Percentiles rank a stretch among this genome's conserved stretches.
Evolutionary conservation across 2,329 filamentous ascomycete species (phyloP).

Genomic region (Stachybotrys elegans): DNA sequence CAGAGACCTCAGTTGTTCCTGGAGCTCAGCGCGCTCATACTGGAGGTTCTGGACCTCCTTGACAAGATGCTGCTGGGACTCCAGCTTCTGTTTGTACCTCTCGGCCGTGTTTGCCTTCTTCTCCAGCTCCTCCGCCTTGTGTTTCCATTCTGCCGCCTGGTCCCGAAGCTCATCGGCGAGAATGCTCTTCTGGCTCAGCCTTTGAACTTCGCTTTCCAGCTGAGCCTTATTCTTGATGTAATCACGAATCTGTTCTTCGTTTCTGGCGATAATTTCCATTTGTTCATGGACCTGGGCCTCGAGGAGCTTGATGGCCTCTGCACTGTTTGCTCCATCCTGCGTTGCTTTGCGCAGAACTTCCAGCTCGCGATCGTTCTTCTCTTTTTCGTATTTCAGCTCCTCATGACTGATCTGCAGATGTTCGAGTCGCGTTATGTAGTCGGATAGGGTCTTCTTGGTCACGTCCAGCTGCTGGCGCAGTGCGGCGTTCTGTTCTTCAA

Average conservation of each 20-base stretch:
- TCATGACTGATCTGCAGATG: slow-evolving; percentile 59
- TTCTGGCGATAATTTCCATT: slow-evolving; percentile 62
- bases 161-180: slow-evolving; percentile 50
- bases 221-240: slow-evolving; percentile 39
- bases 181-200: slow-evolving; percentile 40
- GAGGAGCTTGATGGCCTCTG: slow-evolving; percentile 47
- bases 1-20: slow-evolving; percentile 39
- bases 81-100: slow-evolving; percentile 58
- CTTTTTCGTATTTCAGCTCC: slow-evolving; percentile 58
- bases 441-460: slow-evolving; percentile 52
- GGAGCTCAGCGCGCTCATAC: slow-evolving; percentile 49
- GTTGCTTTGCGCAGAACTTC: slow-evolving; percentile 45
- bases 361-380: slow-evolving; percentile 50
- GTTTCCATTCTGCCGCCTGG: slow-evolving; percentile 54
- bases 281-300: slow-evolving; percentile 58
- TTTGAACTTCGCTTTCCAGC: slow-evolving; percentile 50
- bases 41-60: slow-evolving; percentile 51
- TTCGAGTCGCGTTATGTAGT: slow-evolving; percentile 55
- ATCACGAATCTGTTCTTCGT: slow-evolving; percentile 50
- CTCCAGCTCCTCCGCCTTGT: slow-evolving; percentile 52
- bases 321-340: slow-evolving; percentile 47
- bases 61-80: slow-evolving; percentile 49
- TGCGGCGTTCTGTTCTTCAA: slow-evolving; percentile 50
- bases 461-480: slow-evolving; percentile 46
- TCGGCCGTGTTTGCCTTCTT: slow-evolving; percentile 61